These are phyloP conservation scores for Atalantia buxifolia DNA, from an alignment of 345 rosid genomes.

Conservation along the genomic window DNA sequence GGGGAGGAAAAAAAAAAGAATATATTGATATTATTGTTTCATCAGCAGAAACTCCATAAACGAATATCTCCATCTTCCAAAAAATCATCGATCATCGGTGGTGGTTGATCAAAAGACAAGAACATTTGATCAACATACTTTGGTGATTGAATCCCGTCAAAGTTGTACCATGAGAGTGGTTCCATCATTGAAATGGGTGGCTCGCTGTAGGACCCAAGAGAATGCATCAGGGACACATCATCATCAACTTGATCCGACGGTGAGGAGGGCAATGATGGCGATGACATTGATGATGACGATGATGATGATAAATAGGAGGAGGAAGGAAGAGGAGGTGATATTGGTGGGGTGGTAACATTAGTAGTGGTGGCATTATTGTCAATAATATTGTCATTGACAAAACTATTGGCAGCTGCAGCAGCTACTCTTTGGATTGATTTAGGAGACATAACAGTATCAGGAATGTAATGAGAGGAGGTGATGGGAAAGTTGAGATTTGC, in stretches of 20 bases:
- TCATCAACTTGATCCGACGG: constrained; percentile 41
- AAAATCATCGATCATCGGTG: constrained; percentile 42
- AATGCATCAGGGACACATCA: constrained; percentile 37
- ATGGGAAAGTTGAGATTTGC: constrained; percentile 82
- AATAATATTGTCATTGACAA: neutral
- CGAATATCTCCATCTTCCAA: constrained; percentile 66
- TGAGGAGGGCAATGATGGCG: constrained; percentile 46
- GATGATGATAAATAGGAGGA: constrained; percentile 28
- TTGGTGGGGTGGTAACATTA: constrained; percentile 10
- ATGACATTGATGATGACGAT: constrained; percentile 27
- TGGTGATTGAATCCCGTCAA: constrained; percentile 49
- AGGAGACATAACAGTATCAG: constrained; percentile 61
- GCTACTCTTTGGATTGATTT: constrained; percentile 87
- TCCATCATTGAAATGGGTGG: constrained; percentile 34
- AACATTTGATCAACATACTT: constrained; percentile 57
- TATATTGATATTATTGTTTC: neutral
- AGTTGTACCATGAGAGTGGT: constrained; percentile 32
- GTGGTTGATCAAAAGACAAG: constrained; percentile 34
- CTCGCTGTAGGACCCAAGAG: constrained; percentile 27
- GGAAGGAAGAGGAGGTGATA: constrained; percentile 21
- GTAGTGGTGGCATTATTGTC: constrained; percentile 5
- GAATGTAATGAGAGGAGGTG: constrained; percentile 35
- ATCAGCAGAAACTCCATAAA: constrained; percentile 78
- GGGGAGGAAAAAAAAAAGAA: neutral
- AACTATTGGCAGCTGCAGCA: constrained; percentile 62